Percentiles rank a stretch among this genome's conserved stretches.
Conservation (phyloP, 129 eudicot genomes). For the Cynara cardunculus region DNA sequence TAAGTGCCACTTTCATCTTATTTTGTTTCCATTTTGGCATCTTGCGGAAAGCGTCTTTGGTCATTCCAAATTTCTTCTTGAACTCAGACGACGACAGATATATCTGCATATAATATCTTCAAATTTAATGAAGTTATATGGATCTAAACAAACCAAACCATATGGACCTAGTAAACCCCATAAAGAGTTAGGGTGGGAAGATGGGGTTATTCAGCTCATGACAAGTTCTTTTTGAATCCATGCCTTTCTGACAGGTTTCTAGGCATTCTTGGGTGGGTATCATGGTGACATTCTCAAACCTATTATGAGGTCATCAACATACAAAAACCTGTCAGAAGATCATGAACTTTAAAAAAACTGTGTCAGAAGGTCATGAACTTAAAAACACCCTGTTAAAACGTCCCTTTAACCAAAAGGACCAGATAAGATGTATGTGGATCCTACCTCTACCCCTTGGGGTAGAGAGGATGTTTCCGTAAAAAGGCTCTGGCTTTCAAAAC, state of each 20-base stretch:
- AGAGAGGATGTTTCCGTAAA: too few species aligned
- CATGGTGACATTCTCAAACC: background rate
- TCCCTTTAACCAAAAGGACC: too few species aligned
- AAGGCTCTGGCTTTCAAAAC: too few species aligned
- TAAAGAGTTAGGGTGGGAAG: background rate
- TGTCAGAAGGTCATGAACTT: background rate
- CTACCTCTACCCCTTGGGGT: too few species aligned
- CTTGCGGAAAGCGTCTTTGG: constrained; percentile 69
- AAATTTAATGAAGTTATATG: background rate
- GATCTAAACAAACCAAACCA: background rate
- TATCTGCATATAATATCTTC: constrained; percentile 37
- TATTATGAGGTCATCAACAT: background rate
- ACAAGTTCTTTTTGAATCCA: background rate
- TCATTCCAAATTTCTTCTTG: constrained; percentile 73
- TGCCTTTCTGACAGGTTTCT: background rate
- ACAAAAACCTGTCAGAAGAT: background rate
- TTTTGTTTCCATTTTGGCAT: constrained; percentile 93
- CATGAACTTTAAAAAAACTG: too few species aligned
- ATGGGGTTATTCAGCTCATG: background rate
- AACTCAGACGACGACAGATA: constrained; percentile 73
- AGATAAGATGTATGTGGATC: too few species aligned
- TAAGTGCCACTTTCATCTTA: constrained; percentile 67
- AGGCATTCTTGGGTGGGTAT: background rate
- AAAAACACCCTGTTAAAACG: background rate
- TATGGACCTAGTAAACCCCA: background rate